phyloP scores from a whole-genome alignment of 1,284 basidiomycete species.

The Trametes hirsuta region DNA sequence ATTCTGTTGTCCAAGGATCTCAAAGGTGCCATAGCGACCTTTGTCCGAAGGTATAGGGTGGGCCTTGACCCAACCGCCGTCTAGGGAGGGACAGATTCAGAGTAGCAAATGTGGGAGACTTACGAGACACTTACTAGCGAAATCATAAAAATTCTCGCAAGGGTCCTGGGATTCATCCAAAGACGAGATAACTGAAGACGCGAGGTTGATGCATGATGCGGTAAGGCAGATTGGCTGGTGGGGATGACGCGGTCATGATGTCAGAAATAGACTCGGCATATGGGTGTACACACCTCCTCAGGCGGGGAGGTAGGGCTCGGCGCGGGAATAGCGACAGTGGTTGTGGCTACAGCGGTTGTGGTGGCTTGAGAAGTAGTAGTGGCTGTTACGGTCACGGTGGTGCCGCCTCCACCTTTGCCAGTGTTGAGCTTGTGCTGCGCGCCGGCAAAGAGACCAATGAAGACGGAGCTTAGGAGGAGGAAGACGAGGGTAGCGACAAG shows the following conservation, averaged over 20 bases:
- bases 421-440: conserved; percentile 76
- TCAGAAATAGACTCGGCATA: not conserved
- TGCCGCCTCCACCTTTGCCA: conserved; percentile 37
- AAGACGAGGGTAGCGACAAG: conserved; percentile 76
- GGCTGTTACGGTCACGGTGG: conserved; percentile 36
- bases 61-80: conserved; percentile 81
- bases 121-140: conserved; percentile 65
- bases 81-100: conserved; percentile 37
- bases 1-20: conserved; percentile 64
- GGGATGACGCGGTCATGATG: not conserved
- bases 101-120: conserved; percentile 3
- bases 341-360: conserved; percentile 35
- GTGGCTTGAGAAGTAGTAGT: conserved; percentile 32
- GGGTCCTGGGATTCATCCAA: conserved; percentile 88
- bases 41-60: conserved; percentile 89
- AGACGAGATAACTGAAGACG: conserved; percentile 81
- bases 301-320: conserved; percentile 51
- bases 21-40: conserved; percentile 67
- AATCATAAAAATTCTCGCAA: conserved; percentile 95
- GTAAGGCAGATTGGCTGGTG: conserved; percentile 72
- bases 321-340: conserved; percentile 38
- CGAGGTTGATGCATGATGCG: conserved; percentile 81
- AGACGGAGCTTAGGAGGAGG: conserved; percentile 82
- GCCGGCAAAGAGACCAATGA: conserved; percentile 92
- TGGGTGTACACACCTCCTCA: conserved; percentile 44